Evolutionary conservation across 2,329 filamentous ascomycete genomes (phyloP).

Genomic region (Ophiostoma ulmi): DNA sequence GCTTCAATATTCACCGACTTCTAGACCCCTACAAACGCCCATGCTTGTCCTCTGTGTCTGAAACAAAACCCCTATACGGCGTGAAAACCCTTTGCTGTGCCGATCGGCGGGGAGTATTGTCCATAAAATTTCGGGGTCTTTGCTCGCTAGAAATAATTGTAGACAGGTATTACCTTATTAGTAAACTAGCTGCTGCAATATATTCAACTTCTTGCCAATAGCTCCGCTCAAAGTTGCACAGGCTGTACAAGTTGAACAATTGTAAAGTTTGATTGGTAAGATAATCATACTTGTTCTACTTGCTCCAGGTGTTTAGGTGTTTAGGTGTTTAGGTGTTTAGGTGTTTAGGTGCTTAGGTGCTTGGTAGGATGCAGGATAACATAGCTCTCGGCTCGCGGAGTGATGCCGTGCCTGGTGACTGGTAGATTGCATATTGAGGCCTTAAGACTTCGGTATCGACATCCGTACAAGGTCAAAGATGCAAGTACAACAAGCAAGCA

Average conservation of each 20-base stretch:
- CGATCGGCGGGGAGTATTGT: not conserved
- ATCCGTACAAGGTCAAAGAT: too few species aligned
- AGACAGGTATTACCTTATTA: too few species aligned
- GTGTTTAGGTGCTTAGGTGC: too few species aligned
- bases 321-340: too few species aligned
- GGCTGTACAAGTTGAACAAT: not conserved
- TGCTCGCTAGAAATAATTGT: not conserved
- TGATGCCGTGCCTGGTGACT: not conserved
- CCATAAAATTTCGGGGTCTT: not conserved
- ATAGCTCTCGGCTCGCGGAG: not conserved
- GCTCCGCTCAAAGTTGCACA: not conserved
- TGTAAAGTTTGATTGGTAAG: slow-evolving; percentile 4
- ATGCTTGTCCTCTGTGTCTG: not conserved
- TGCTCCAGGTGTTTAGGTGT: not conserved
- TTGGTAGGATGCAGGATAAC: not conserved
- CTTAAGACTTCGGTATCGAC: too few species aligned
- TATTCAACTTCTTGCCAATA: not conserved
- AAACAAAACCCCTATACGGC: not conserved
- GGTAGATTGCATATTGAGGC: too few species aligned
- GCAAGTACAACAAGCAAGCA: not conserved
- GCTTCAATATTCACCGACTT: not conserved
- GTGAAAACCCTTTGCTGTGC: not conserved
- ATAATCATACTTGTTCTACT: slow-evolving; percentile 4
- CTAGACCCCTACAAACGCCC: not conserved
- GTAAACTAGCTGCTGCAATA: too few species aligned